These are phyloP conservation scores for Solanum peruvianum DNA, from an alignment of 257 asterid genomes.

Conservation along the genomic window DNA sequence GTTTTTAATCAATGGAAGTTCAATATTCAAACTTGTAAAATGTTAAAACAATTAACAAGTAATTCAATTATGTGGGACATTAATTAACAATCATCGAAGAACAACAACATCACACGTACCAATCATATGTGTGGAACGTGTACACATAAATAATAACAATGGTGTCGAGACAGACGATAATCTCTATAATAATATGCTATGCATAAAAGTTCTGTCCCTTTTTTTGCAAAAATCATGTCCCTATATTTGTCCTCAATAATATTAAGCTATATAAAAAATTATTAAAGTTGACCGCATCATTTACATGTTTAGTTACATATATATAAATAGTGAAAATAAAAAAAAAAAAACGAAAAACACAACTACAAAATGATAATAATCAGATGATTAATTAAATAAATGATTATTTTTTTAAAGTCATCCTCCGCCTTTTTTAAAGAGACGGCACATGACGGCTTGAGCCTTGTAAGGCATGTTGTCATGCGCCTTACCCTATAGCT, in stretches of 20 bases:
- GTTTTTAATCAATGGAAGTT: too few species aligned
- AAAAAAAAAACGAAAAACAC: background rate
- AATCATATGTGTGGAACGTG: background rate
- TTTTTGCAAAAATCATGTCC: background rate
- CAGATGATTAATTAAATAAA: background rate
- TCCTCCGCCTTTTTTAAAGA: background rate
- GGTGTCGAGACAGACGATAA: background rate
- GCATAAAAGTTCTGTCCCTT: background rate
- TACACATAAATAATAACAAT: background rate
- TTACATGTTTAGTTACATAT: background rate
- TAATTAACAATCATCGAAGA: background rate
- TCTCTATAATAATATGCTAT: background rate
- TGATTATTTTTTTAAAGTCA: too few species aligned
- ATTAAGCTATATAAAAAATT: background rate
- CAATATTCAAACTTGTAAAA: too few species aligned
- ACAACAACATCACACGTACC: background rate
- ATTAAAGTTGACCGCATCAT: background rate
- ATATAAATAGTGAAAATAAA: background rate
- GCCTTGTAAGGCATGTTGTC: background rate
- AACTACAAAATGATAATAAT: background rate
- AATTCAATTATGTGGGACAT: too few species aligned
- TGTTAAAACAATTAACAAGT: background rate
- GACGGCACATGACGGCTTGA: background rate
- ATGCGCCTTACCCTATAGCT: background rate
- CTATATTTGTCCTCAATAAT: background rate